Evolutionary conservation across 179 eudicot genomes (phyloP).

Genomic region (Heliamphora pulchella): DNA sequence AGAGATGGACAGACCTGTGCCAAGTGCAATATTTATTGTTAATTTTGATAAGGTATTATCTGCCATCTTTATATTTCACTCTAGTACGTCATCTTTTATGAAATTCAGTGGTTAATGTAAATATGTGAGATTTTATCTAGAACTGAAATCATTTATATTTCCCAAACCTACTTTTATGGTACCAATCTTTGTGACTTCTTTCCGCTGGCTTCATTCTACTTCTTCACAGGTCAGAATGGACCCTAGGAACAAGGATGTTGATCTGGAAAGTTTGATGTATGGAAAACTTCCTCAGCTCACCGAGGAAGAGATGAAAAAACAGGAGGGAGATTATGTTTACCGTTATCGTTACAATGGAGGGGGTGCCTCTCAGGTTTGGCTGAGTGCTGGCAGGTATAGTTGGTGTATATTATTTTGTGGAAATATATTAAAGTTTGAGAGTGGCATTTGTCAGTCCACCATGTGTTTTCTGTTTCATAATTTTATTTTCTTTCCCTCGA

Average conservation of each 20-base stretch:
- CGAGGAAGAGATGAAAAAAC: constrained; percentile 77
- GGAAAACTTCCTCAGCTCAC: constrained; percentile 46
- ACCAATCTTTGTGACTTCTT: constrained; percentile 5
- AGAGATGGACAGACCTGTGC: constrained; percentile 68
- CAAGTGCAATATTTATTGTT: constrained; percentile 78
- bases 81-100: not conserved
- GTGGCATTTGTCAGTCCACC: not conserved
- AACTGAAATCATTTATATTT: not conserved
- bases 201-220: constrained; percentile 19
- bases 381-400: constrained; percentile 84
- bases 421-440: not conserved
- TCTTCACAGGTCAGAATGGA: constrained; percentile 81
- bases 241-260: constrained; percentile 75
- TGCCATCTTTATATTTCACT: not conserved
- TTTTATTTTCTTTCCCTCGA: not conserved
- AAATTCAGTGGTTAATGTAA: not conserved
- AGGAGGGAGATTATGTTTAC: constrained; percentile 88
- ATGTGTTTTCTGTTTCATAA: not conserved
- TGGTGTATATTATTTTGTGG: not conserved
- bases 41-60: constrained; percentile 84
- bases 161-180: not conserved
- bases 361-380: constrained; percentile 99
- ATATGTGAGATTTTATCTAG: not conserved
- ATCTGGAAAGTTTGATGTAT: constrained; percentile 76
- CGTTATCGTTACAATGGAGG: constrained; percentile 96